Evolutionary conservation across 768 basidiomycete species (phyloP).

Genomic region (Lyophyllum decastes): DNA sequence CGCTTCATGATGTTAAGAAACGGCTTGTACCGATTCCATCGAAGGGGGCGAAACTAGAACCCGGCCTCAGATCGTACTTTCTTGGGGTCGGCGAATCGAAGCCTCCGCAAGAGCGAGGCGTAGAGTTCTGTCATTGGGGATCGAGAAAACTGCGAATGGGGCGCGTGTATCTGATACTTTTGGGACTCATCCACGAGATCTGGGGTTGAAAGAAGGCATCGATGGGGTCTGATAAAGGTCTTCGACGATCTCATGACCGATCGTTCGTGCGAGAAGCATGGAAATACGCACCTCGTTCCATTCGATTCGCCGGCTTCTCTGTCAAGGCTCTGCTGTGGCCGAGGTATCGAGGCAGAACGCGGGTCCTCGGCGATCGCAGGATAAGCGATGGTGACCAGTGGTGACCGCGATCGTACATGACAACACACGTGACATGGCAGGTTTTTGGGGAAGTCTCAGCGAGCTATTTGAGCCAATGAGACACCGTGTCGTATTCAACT

Average conservation of each 20-base stretch:
- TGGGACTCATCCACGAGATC: too few species aligned
- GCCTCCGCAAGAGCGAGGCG: not conserved
- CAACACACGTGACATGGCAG: not conserved
- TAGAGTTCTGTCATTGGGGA: not conserved
- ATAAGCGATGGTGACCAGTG: too few species aligned
- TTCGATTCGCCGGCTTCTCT: too few species aligned
- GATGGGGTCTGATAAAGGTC: not conserved
- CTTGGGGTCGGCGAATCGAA: not conserved
- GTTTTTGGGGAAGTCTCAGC: not conserved
- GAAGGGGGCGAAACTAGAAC: not conserved
- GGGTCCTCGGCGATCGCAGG: too few species aligned
- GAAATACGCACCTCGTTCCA: too few species aligned
- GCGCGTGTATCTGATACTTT: too few species aligned
- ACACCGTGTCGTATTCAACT: not conserved
- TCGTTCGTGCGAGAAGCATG: too few species aligned
- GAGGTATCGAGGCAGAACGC: too few species aligned
- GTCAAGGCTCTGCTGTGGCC: too few species aligned
- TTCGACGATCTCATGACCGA: too few species aligned
- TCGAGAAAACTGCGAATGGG: too few species aligned
- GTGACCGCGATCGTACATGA: not conserved
- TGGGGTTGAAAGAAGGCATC: not conserved
- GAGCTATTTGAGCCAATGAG: constrained; percentile 1
- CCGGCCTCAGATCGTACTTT: not conserved
- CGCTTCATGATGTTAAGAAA: not conserved
- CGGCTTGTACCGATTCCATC: not conserved